Evolutionary conservation across 2,329 filamentous ascomycete species (phyloP).

Genomic region (Alternaria ventricosa): DNA sequence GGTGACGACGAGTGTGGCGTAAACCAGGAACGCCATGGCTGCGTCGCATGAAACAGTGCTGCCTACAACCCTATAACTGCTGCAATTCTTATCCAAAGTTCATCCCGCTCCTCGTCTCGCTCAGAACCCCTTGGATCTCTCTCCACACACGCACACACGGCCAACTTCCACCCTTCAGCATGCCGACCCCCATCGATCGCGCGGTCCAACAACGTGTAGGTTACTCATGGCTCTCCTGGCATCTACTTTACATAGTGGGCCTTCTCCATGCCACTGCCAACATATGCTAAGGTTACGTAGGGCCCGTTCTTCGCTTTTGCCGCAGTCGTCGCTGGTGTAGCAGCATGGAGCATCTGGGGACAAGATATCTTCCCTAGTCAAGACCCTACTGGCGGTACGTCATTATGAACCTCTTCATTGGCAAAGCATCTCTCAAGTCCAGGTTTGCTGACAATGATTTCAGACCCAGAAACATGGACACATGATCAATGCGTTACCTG

Average conservation of each 20-base stretch:
- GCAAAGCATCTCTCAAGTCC: no score
- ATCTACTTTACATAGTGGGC: conserved; percentile 32
- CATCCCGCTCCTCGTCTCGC: no score
- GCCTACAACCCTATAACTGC: conserved; percentile 10
- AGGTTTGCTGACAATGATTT: not conserved
- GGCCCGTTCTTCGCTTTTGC: conserved; percentile 65
- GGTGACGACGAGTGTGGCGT: conserved; percentile 37
- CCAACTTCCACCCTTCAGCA: conserved; percentile 29
- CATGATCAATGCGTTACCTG: conserved; percentile 79
- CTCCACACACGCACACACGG: not conserved
- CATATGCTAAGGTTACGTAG: no score
- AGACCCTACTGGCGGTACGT: conserved; percentile 78
- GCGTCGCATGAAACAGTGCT: conserved; percentile 15
- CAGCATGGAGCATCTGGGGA: conserved; percentile 85
- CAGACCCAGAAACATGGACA: conserved; percentile 76
- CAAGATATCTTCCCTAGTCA: conserved; percentile 80
- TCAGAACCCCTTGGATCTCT: no score
- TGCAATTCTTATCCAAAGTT: not conserved
- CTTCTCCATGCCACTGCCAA: no score
- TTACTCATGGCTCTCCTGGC: conserved; percentile 23
- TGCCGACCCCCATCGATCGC: conserved; percentile 59
- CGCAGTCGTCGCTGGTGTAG: conserved; percentile 79
- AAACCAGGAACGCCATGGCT: conserved; percentile 1
- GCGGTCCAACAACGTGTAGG: conserved; percentile 54
- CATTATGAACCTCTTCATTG: not conserved